Evolutionary conservation across 805 yeast species (phyloP).

Genomic region (Yamadazyma nakazawae): DNA sequence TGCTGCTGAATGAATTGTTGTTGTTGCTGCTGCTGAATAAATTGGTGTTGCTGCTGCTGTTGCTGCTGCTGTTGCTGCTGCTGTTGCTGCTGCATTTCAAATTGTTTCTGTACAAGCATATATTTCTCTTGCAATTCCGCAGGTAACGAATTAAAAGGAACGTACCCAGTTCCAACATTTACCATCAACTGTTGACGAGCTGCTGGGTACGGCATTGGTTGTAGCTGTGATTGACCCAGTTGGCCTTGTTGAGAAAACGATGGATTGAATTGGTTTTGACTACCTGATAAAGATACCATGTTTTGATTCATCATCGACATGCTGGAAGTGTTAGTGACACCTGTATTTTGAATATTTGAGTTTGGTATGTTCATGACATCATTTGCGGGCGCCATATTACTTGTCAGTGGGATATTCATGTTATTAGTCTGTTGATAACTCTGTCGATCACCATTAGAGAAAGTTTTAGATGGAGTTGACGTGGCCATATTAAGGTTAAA

Average conservation of each 20-base stretch:
- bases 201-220: neutral
- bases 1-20: constrained; percentile 11
- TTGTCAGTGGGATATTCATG: neutral
- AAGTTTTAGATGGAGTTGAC: constrained; percentile 15
- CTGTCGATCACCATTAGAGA: neutral
- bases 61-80: constrained; percentile 11
- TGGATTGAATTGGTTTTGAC: neutral
- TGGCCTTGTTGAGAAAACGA: neutral
- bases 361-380: neutral
- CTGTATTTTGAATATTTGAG: neutral
- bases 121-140: constrained; percentile 19
- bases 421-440: neutral
- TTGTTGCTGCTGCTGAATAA: constrained; percentile 8
- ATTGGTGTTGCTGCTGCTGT: constrained; percentile 3
- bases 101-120: constrained; percentile 18
- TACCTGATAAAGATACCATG: neutral
- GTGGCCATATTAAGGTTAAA: constrained; percentile 7
- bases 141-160: constrained; percentile 18
- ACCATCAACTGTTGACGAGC: constrained; percentile 18
- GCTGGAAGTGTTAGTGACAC: neutral
- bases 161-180: constrained; percentile 19
- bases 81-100: constrained; percentile 14
- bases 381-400: neutral
- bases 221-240: neutral
- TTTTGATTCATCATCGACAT: neutral